Base-by-base conservation (phyloP, 1,284 basidiomycete species). In the Tilletia setariae region DNA sequence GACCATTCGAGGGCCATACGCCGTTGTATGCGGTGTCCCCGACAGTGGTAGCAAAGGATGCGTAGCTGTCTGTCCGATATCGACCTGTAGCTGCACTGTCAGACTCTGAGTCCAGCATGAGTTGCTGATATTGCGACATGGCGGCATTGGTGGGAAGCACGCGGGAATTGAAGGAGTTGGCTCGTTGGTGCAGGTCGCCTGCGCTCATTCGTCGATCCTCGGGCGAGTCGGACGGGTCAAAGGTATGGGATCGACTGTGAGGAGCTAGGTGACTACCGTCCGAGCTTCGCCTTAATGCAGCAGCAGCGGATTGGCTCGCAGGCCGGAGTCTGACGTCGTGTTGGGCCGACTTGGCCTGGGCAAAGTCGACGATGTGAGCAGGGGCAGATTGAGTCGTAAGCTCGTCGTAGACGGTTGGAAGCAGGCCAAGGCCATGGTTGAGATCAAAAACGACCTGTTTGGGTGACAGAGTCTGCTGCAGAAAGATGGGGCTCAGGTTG, bases 381-480 rank as follows among this genome's bases (percentile, higher is more conserved):
- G 35, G 35, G 35, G 35, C 35, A 4, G 35, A 40, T 11, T 40
- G 35, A 40, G 35, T 4, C 6, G 35, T 40, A 4, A 40, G 6
- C 35, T 40, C 35, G 11, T 40, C 35, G 35, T 6, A 40, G 6
- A 40, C 35, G 6, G 35, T 40, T 11, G 35, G 35, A 4, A 40
- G 35, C 4, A 40, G 35, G 11, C 35, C 35, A 4, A 40, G 35
- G 6, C 35, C 35, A n/a, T n/a, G n/a, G 35, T 40, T 28, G 51
- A 53, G 28, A 4, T 23, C 51, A 28, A 53, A 53, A 4, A 13
- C 13, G 21, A 13, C 28, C 21, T 53, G 51, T 23, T 28, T 21
- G 13, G 56, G 56, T 15, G 56, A 61, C 56, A 61, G 16, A 16
- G 56, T 61, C 56, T 61, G 56, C n/a, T 61, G 56, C 25, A 61